Evolutionary conservation across 495 filamentous ascomycete genomes (phyloP).

Genomic region (Penicillium maclennaniae): DNA sequence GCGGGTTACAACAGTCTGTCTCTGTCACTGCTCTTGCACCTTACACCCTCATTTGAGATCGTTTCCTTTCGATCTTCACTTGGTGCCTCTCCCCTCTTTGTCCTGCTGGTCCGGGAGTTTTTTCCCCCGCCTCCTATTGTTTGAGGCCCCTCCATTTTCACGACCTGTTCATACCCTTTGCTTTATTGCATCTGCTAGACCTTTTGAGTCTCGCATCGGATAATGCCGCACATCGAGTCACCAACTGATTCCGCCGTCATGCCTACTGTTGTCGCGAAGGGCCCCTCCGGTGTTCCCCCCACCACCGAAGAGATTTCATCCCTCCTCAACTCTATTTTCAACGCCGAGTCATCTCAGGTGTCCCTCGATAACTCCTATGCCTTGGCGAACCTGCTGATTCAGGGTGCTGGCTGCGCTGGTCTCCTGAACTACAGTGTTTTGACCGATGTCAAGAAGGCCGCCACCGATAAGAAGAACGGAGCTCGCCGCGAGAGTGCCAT

Average conservation of each 20-base stretch:
- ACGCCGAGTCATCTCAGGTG: conserved; percentile 73
- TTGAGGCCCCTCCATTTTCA: conserved; percentile 1
- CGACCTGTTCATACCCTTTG: conserved; percentile 2
- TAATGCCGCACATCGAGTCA: conserved; percentile 65
- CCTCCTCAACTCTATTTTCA: conserved; percentile 72
- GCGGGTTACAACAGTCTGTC: conserved; percentile 7
- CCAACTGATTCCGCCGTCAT: conserved; percentile 56
- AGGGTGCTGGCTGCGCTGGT: conserved; percentile 73
- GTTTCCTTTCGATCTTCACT: neutral
- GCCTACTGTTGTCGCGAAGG: conserved; percentile 57
- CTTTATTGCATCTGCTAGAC: conserved; percentile 10
- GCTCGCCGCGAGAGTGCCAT: conserved; percentile 85
- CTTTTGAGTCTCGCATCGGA: conserved; percentile 17
- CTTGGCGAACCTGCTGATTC: conserved; percentile 72
- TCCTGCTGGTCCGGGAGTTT: conserved; percentile 9
- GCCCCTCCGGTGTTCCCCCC: conserved; percentile 53
- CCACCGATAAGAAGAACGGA: conserved; percentile 90
- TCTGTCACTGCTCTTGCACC: conserved; percentile 2
- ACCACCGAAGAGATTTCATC: conserved; percentile 67
- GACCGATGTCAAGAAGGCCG: conserved; percentile 73
- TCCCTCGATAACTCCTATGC: conserved; percentile 85
- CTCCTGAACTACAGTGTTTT: conserved; percentile 70
- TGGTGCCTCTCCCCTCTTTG: conserved; percentile 1
- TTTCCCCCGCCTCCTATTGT: conserved; percentile 19
- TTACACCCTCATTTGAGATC: neutral